A percentile compares a stretch with the other conserved stretches of the same genome.
Evolutionary conservation across 2,329 filamentous ascomycete species (phyloP).

Genomic region (Aspergillus vadensis): DNA sequence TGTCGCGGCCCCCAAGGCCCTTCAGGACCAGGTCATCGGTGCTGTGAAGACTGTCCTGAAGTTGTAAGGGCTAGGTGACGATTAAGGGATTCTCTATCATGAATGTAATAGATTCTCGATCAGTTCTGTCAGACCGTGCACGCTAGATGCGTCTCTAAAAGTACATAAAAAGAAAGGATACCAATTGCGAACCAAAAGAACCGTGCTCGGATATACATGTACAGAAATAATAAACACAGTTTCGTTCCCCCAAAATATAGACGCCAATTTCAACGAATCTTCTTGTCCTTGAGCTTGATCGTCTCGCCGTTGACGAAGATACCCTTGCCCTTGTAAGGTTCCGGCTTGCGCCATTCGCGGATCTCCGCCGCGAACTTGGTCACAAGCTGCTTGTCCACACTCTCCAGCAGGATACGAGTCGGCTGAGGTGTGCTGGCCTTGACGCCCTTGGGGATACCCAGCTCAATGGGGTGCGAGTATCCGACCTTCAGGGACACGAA

Average conservation of each 20-base stretch:
- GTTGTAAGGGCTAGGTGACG: slow-evolving; percentile 38
- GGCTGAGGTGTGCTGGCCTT: slow-evolving; percentile 86
- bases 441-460: slow-evolving; percentile 79
- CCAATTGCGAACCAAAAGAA: slow-evolving; percentile 30
- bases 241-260: slow-evolving; percentile 30
- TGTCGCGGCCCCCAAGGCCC: slow-evolving; percentile 76
- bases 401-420: slow-evolving; percentile 87
- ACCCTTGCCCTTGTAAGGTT: slow-evolving; percentile 99
- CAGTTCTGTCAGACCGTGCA: slow-evolving; percentile 22
- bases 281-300: slow-evolving; percentile 97
- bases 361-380: slow-evolving; percentile 91
- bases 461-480: slow-evolving; percentile 92
- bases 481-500: slow-evolving; percentile 94
- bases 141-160: slow-evolving; percentile 36
- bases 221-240: slow-evolving; percentile 28
- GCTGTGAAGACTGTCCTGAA: slow-evolving; percentile 79
- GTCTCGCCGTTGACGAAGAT: slow-evolving; percentile 98
- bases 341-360: slow-evolving; percentile 82
- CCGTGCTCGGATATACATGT: slow-evolving; percentile 31
- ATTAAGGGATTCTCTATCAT: slow-evolving; percentile 14
- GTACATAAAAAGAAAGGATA: slow-evolving; percentile 36
- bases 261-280: slow-evolving; percentile 70
- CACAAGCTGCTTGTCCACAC: slow-evolving; percentile 79
- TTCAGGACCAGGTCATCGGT: slow-evolving; percentile 75
- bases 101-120: slow-evolving; percentile 12